phyloP scores from a whole-genome alignment of 2,329 filamentous ascomycete genomes.

The Xenoacremonium recifei region DNA sequence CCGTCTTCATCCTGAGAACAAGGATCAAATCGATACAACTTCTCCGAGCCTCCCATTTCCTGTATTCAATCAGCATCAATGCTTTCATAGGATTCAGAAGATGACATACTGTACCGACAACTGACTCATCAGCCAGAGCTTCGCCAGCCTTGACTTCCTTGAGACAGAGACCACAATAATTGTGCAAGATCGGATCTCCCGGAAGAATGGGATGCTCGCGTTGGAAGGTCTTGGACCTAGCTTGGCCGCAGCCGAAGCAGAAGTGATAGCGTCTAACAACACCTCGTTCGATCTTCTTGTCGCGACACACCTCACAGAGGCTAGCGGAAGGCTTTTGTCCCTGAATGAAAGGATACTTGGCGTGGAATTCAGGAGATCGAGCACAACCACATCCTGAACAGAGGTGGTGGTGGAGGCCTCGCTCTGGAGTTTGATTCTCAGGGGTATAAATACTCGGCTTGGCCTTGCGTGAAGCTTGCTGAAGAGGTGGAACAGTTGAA shows the following conservation, averaged over 20 bases:
- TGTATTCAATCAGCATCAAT: slow-evolving; percentile 2
- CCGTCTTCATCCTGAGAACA: neutral
- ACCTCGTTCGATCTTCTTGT: slow-evolving; percentile 20
- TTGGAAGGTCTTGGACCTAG: slow-evolving; percentile 40
- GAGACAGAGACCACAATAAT: slow-evolving; percentile 32
- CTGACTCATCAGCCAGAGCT: slow-evolving; percentile 24
- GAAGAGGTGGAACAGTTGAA: too few relatives aligned
- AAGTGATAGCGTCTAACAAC: slow-evolving; percentile 33
- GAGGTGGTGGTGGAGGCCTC: slow-evolving; percentile 26
- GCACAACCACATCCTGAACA: slow-evolving; percentile 36
- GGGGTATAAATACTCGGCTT: too few relatives aligned
- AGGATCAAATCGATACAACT: too few relatives aligned
- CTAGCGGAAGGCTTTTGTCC: slow-evolving; percentile 28
- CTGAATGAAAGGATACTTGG: slow-evolving; percentile 28
- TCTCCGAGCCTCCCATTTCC: too few relatives aligned
- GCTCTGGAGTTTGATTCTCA: slow-evolving; percentile 20
- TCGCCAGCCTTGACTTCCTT: slow-evolving; percentile 22
- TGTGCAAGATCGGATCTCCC: slow-evolving; percentile 27
- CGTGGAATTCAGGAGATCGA: slow-evolving; percentile 35
- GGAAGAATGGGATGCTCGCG: slow-evolving; percentile 16
- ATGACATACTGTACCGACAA: slow-evolving; percentile 23
- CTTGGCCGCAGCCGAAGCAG: slow-evolving; percentile 41
- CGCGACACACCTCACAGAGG: slow-evolving; percentile 34
- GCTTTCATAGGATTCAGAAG: neutral
- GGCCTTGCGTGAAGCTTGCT: too few relatives aligned